Conservation (phyloP, 2,329 filamentous ascomycete genomes). For the Claviceps humidiphila region DNA sequence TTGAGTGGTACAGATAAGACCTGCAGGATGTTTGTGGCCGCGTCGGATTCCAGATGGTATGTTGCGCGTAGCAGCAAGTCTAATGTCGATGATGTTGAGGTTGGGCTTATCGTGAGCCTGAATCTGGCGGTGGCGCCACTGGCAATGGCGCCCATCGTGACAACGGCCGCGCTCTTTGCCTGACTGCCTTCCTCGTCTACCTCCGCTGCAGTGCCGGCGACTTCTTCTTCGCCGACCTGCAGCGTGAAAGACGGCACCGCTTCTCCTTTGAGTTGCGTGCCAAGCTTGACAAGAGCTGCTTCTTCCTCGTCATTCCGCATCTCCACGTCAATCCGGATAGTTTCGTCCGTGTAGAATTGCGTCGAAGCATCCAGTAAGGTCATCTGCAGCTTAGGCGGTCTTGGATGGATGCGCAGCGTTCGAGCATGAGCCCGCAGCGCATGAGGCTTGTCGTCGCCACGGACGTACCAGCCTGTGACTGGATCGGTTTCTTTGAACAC, state of each 20-base stretch:
- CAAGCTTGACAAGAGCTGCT: slow-evolving; percentile 57
- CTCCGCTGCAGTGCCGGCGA: slow-evolving; percentile 15
- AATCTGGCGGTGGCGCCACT: slow-evolving; percentile 30
- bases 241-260: slow-evolving; percentile 34
- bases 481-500: slow-evolving; percentile 31
- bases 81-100: slow-evolving; percentile 39
- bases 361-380: slow-evolving; percentile 45
- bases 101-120: slow-evolving; percentile 36
- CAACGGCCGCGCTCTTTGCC: slow-evolving; percentile 18
- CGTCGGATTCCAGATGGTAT: slow-evolving; percentile 70
- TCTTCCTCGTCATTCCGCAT: slow-evolving; percentile 76
- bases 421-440: slow-evolving; percentile 37
- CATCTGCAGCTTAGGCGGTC: slow-evolving; percentile 84
- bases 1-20: slow-evolving; percentile 54
- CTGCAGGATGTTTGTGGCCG: slow-evolving; percentile 69
- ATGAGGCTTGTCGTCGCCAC: slow-evolving; percentile 28
- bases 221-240: slow-evolving; percentile 20
- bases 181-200: slow-evolving; percentile 27
- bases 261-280: slow-evolving; percentile 53
- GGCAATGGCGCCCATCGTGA: slow-evolving; percentile 33
- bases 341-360: slow-evolving; percentile 79
- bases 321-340: slow-evolving; percentile 52
- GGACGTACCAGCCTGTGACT: slow-evolving; percentile 37
- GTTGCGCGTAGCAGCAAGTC: slow-evolving; percentile 59
- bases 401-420: slow-evolving; percentile 62